Conservation (phyloP, 176 grass and related monocot species). For the Oryza rufipogon region DNA sequence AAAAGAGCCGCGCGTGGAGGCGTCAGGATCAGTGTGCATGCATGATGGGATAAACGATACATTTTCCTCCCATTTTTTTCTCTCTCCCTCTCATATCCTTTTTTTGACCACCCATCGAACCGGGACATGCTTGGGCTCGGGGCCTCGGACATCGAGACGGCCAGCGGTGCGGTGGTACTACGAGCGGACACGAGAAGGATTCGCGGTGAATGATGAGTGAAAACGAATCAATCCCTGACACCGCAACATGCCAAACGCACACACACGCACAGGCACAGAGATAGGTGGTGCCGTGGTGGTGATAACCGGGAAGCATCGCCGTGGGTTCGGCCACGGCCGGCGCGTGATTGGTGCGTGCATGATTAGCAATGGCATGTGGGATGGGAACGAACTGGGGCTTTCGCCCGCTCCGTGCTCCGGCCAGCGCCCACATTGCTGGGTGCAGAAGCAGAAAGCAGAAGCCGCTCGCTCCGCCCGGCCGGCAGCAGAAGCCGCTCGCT, state of each 20-base stretch:
- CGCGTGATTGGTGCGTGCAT: constrained; percentile 18
- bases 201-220: not conserved
- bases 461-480: not conserved
- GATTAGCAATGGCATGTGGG: constrained; percentile 41
- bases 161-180: not conserved
- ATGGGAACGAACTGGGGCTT: not conserved
- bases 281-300: not conserved
- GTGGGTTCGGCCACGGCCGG: not conserved
- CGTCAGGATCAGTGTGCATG: not conserved
- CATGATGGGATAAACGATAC: constrained; percentile 31
- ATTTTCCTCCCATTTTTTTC: not conserved
- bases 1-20: constrained; percentile 35
- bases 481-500: not conserved
- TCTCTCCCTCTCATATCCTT: not conserved
- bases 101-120: constrained; percentile 1
- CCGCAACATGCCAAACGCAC: constrained; percentile 27
- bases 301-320: constrained; percentile 26
- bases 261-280: not conserved
- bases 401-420: not conserved
- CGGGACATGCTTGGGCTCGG: not conserved
- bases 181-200: constrained; percentile 3
- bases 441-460: no score
- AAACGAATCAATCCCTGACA: constrained; percentile 21
- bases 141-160: constrained; percentile 23
- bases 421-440: constrained; percentile 27